phyloP scores from a whole-genome alignment of 257 asterid species.

The Solanum medicagineum region DNA sequence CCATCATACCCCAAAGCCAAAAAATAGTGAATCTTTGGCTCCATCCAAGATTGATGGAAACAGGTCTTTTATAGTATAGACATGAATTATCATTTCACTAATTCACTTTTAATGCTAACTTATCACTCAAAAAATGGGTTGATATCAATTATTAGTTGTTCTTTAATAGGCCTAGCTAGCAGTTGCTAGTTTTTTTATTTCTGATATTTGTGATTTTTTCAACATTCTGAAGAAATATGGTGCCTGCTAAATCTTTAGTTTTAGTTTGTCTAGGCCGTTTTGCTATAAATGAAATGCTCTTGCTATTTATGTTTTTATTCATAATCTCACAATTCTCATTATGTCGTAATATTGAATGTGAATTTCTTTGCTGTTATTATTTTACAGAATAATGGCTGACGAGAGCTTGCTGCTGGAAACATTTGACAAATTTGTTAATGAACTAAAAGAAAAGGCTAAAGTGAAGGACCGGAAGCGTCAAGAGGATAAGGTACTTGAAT shows the following conservation, averaged over 20 bases:
- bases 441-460: constrained; percentile 60
- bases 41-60: too few relatives aligned
- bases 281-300: not conserved
- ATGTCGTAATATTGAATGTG: not conserved
- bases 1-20: too few relatives aligned
- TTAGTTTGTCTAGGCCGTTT: not conserved
- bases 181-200: not conserved
- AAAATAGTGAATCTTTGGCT: too few relatives aligned
- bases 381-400: constrained; percentile 58
- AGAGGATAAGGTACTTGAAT: constrained; percentile 59
- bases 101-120: not conserved
- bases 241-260: not conserved
- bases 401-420: constrained; percentile 53
- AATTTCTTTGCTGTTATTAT: not conserved
- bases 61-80: not conserved
- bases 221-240: not conserved
- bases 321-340: not conserved
- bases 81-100: not conserved
- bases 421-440: constrained; percentile 44
- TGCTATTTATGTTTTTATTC: not conserved
- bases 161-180: not conserved
- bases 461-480: constrained; percentile 78
- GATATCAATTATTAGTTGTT: not conserved
- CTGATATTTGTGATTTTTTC: not conserved
- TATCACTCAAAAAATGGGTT: not conserved